A percentile compares a stretch with the other conserved stretches of the same genome.
phyloP scores from a whole-genome alignment of 2,329 filamentous ascomycete genomes.

The Monosporascus sp. region DNA sequence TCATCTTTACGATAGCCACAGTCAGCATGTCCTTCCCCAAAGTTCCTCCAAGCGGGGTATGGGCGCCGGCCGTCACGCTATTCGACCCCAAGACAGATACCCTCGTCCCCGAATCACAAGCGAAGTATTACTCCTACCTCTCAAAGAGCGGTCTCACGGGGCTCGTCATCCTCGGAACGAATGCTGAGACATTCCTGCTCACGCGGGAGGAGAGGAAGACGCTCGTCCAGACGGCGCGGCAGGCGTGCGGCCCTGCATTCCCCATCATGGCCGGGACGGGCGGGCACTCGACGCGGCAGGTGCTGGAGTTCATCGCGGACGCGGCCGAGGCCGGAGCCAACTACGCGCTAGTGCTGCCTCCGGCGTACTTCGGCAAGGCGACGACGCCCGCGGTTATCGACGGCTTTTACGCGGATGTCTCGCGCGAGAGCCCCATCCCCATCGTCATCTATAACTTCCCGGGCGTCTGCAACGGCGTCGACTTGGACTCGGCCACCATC shows the following conservation, averaged over 20 bases:
- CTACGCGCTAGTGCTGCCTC: conserved; percentile 56
- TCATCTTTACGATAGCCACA: neutral
- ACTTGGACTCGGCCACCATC: conserved; percentile 61
- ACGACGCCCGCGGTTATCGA: conserved; percentile 52
- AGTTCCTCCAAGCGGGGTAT: conserved; percentile 33
- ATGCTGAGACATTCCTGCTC: conserved; percentile 36
- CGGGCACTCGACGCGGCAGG: conserved; percentile 59
- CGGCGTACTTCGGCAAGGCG: conserved; percentile 60
- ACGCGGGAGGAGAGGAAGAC: conserved; percentile 53
- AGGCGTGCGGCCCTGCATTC: conserved; percentile 44
- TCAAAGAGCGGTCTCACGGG: conserved; percentile 29
- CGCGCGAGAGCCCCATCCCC: conserved; percentile 45
- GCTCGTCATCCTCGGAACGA: conserved; percentile 28
- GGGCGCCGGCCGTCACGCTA: conserved; percentile 47
- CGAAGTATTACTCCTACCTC: conserved; percentile 44
- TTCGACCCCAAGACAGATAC: conserved; percentile 44
- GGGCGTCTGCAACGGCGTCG: conserved; percentile 61
- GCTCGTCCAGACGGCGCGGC: conserved; percentile 51
- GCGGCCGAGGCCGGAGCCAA: conserved; percentile 55
- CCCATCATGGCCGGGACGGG: conserved; percentile 60
- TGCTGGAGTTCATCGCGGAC: conserved; percentile 53
- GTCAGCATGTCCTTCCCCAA: conserved; percentile 20
- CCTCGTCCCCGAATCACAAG: conserved; percentile 38
- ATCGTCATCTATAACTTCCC: conserved; percentile 66
- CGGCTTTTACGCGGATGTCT: conserved; percentile 54